Percentiles rank a stretch among this genome's conserved stretches.
Conservation (phyloP, 179 eudicot species). For the Amaranthus tricolor region DNA sequence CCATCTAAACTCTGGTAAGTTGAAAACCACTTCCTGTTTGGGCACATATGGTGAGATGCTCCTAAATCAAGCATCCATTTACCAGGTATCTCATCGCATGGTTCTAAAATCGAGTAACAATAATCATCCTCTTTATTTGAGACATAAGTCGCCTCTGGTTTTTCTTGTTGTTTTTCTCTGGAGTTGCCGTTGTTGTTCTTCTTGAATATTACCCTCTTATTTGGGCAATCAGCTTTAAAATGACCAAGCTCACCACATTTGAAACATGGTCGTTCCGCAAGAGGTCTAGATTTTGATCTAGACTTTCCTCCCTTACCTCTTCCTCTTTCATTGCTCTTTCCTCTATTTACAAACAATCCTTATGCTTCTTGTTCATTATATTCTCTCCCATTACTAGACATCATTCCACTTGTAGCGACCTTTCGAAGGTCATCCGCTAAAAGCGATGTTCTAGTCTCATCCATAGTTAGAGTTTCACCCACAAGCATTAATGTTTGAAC, state of each 20-base stretch:
- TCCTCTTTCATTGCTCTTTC: slow-evolving; percentile 11
- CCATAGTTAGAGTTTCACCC: too few relatives aligned
- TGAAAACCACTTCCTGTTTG: too few relatives aligned
- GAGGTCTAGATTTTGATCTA: slow-evolving; percentile 14
- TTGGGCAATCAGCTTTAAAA: too few relatives aligned
- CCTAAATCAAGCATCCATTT: slow-evolving; percentile 1
- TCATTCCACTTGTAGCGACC: slow-evolving; percentile 8
- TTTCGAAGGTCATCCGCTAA: not conserved
- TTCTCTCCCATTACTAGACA: not conserved
- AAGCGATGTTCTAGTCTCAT: too few relatives aligned
- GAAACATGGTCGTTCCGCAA: slow-evolving; percentile 8
- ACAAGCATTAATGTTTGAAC: too few relatives aligned
- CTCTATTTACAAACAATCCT: too few relatives aligned
- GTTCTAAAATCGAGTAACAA: not conserved
- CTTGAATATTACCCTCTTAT: too few relatives aligned
- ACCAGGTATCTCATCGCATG: not conserved
- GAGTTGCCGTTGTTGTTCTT: not conserved
- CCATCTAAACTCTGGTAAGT: too few relatives aligned
- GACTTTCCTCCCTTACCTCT: slow-evolving; percentile 2
- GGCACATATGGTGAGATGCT: not conserved
- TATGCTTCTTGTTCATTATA: not conserved
- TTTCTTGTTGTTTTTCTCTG: slow-evolving; percentile 1
- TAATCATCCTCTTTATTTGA: not conserved
- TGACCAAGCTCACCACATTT: too few relatives aligned
- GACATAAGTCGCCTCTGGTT: not conserved